Evolutionary conservation across 2,329 filamentous ascomycete species (phyloP), one percentile per base, ranked within the genome.

Genomic region (Geosmithia flava): DNA sequence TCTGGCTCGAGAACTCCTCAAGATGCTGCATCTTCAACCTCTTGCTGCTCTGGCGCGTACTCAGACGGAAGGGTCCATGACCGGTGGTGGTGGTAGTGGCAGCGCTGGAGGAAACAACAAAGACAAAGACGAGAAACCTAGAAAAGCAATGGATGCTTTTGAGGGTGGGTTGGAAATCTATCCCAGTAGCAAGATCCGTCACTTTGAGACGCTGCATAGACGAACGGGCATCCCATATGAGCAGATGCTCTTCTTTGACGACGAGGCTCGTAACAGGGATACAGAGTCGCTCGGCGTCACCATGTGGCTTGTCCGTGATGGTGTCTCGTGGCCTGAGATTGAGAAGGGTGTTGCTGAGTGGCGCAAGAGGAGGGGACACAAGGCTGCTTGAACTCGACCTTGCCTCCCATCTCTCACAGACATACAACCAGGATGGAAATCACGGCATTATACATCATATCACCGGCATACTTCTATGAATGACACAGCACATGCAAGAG

Each of bases 211-310:
- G 5, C 70, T 97, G 55, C 77, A 84, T 10, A 77, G 82, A 61
- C 74, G 79, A 49, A 89, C 84, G 15, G 81, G 80, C 1, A 64
- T 96, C 2, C 68, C 70, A 6, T 95, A 80, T 58, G 76, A 84
- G 53, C 87, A 96, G 45, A 95, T 97, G 83, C 63, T 97, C 33
- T 97, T 97, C 64, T 97, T 97, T 55, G 91, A 97, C 56, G 91
- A 97, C 57, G 91, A 97, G 75, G 73, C 75, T 47, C 70, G 91
- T 51, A 97, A 97, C 60, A 73, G 79, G 50, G 89, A 96, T 60
- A 91, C 95, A 1, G 80, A 83, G 68, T 68, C 61, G 23, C 58
- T 96, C 46, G 90, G 90, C 0, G 85, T 95, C 3, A 86, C 85
- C 0, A 95, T 97, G 79, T 81, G 80, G 59, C 67, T 96, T 46